phyloP scores from a whole-genome alignment of 2,329 filamentous ascomycete species.

The Paecilomyces sp. region DNA sequence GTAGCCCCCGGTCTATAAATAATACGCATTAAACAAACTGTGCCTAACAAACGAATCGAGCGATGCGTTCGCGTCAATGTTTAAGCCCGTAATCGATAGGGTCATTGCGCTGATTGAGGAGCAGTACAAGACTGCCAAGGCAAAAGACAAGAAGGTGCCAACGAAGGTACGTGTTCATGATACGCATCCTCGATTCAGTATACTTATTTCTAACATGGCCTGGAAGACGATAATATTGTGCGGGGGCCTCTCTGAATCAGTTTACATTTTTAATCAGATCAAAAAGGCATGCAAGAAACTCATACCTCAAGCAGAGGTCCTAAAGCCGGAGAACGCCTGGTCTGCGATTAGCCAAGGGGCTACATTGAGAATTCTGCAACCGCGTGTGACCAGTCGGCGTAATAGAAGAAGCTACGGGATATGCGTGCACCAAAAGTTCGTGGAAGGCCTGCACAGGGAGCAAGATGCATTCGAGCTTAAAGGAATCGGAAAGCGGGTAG shows the following conservation, averaged over 20 bases:
- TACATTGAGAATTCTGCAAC: background rate
- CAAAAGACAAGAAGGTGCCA: background rate
- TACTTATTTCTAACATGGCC: background rate
- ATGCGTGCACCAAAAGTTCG: background rate
- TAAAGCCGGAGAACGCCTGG: constrained; percentile 3
- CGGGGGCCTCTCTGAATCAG: constrained; percentile 1
- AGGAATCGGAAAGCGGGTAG: background rate
- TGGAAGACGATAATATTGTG: constrained; percentile 1
- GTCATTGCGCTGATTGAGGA: background rate
- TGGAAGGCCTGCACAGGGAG: background rate
- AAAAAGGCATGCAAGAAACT: background rate
- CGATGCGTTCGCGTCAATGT: background rate
- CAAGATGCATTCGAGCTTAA: background rate
- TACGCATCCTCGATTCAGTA: background rate
- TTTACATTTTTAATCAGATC: background rate
- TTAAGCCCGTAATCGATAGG: background rate
- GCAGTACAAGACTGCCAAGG: background rate
- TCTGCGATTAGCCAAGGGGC: constrained; percentile 3
- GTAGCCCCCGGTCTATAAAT: background rate
- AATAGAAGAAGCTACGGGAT: constrained; percentile 3
- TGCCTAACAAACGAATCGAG: background rate
- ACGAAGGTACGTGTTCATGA: background rate
- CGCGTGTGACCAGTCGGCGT: background rate
- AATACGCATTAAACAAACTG: too few relatives aligned
- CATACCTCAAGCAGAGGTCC: background rate